Evolutionary conservation across 495 filamentous ascomycete species (phyloP), one percentile per base, ranked within the genome.

Genomic region (Daldinia bambusicola): DNA sequence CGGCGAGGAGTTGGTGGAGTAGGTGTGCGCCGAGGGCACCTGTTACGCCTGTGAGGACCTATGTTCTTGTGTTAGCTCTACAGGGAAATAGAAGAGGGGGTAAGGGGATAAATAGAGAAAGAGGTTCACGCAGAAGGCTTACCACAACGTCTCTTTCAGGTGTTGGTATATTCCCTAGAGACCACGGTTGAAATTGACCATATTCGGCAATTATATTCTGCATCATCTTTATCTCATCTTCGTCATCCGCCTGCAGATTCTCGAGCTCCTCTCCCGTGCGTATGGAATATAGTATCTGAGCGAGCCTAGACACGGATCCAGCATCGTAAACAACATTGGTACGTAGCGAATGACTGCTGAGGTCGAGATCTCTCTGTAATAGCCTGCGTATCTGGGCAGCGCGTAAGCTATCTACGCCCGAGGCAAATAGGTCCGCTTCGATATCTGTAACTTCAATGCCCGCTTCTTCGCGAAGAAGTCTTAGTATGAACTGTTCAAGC

Each of bases 21-120:
- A 84, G 76, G 51, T 89, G 85, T 0, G 85, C 83, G 18, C 88
- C 88, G 16, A 90, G 82, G 32, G 82, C 84, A 10, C 88, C 88
- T 2, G 87, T 90, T 0, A 86, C 83, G 16, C 88, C 88, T 0
- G 88, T 90, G 16, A 90, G 77, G 38, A 89, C 74, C 85, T 87
- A 41, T 20, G 13, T 18, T 13, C 37, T 0, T 31, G n/a, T 18
- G n/a, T 71, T 38, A 61, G 3, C 32, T 8, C 4, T 7, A 22
- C 43, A 48, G 10, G 20, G 2, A 48, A 16, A 8, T 1, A 22
- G 18, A 9, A 48, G 16, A 57, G 16, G 32, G 10, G 13, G 10
- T 31, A 8, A 26, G 37, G 30, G 9, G 30, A n/a, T n/a, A 26
- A 26, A 26, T 7, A n/a, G 2, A 2, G 31, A n/a, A 43, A 8